These are phyloP conservation scores for Scleroderma bovista DNA, from an alignment of 768 basidiomycete species.

Conservation along the genomic window DNA sequence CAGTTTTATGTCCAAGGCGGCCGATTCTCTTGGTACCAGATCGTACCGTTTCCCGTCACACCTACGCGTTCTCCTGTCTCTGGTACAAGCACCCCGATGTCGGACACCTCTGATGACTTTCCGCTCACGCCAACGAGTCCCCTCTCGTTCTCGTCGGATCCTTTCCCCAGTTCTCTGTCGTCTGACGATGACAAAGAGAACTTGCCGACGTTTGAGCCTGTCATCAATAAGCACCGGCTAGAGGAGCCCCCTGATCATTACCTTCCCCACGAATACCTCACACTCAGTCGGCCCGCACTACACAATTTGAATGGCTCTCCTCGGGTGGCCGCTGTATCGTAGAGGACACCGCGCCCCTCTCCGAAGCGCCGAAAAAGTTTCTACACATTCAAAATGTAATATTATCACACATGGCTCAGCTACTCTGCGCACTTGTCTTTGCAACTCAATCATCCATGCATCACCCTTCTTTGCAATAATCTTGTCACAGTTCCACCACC, in stretches of 20 bases:
- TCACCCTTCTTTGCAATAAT: slow-evolving; percentile 60
- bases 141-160: slow-evolving; percentile 34
- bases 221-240: slow-evolving; percentile 63
- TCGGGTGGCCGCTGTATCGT: slow-evolving; percentile 49
- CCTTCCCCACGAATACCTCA: slow-evolving; percentile 76
- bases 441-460: slow-evolving; percentile 63
- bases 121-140: slow-evolving; percentile 79
- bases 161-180: slow-evolving; percentile 54
- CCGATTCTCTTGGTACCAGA: slow-evolving; percentile 51
- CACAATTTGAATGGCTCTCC: slow-evolving; percentile 73
- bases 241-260: slow-evolving; percentile 70
- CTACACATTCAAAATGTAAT: slow-evolving; percentile 72
- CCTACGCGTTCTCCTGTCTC: slow-evolving; percentile 41
- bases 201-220: slow-evolving; percentile 63
- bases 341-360: slow-evolving; percentile 33
- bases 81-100: slow-evolving; percentile 66
- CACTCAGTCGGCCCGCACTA: slow-evolving; percentile 72
- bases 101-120: slow-evolving; percentile 79
- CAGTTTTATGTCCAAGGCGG: slow-evolving; percentile 92
- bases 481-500: slow-evolving; percentile 37
- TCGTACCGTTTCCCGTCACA: slow-evolving; percentile 57
- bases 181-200: slow-evolving; percentile 81
- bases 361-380: slow-evolving; percentile 46
- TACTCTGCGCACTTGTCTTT: slow-evolving; percentile 55
- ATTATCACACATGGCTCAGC: slow-evolving; percentile 56